Base-by-base conservation (phyloP, 1,284 basidiomycete species). In the Apiotrichum siamense region DNA sequence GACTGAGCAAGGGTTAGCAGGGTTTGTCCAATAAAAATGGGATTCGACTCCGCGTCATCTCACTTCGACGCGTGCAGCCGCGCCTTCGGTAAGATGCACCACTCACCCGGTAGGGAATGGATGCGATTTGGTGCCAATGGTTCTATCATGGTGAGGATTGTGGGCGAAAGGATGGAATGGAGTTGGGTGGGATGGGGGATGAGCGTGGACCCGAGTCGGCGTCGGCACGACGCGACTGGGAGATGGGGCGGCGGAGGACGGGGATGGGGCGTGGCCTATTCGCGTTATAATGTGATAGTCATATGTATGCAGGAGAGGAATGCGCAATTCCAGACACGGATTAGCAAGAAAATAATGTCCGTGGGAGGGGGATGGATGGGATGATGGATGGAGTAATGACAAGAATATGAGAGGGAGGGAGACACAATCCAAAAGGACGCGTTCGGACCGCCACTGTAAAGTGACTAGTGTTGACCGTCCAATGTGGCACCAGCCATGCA, bases 81-180 rank as follows among this genome's bases (percentile, higher is more conserved):
- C 21, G 33, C 13, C 21, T 20, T 29, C 18, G n/a, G 7, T 20
- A 21, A 35, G 15, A 21, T 6, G 11, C 18, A 20, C 15, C 12
- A 54, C 67, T 44, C 49, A 70, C 70, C 70, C 46, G 70, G 70
- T 20, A 72, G 55, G 12, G 60, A 57, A 48, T 72, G 70, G 24
- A 72, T 72, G 36, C 59, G 59, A 50, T 70, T 68, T 10, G 69
- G 65, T n/a, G 59, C 58, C 13, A 66, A 59, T 2, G 62, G 49
- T n/a, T 44, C 50, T 38, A 44, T 53, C 58, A 61, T 61, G 18
- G 42, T 48, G 42, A 39, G 53, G 59, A 63, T 63, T 13, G 52
- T 47, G 58, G 21, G 17, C 18, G 24, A 12, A n/a, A 31, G 9
- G 40, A 49, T n/a, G 38, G 32, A 40, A 46, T 32, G 43, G 3